Evolutionary conservation across 805 yeast genomes (phyloP).

Genomic region (Saturnispora zaruensis): DNA sequence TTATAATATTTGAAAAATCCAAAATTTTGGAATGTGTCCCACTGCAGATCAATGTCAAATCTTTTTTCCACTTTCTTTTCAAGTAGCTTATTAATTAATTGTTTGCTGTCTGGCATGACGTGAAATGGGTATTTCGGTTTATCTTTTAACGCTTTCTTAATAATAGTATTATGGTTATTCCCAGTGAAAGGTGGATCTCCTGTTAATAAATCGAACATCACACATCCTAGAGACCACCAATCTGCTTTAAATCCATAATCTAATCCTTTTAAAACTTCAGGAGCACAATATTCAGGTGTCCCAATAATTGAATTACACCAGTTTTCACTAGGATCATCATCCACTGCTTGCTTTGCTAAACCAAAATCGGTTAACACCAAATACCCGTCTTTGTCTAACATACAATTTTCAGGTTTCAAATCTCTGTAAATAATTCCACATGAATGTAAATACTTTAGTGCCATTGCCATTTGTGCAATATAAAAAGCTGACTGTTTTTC

Average conservation of each 20-base stretch:
- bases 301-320: conserved; percentile 57
- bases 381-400: conserved; percentile 67
- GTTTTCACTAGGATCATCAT: conserved; percentile 20
- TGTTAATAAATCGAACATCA: conserved; percentile 66
- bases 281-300: conserved; percentile 81
- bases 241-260: conserved; percentile 73
- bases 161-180: conserved; percentile 58
- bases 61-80: conserved; percentile 62
- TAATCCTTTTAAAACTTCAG: conserved; percentile 71
- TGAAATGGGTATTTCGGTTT: conserved; percentile 62
- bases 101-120: conserved; percentile 68
- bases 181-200: conserved; percentile 88
- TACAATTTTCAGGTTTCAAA: conserved; percentile 81
- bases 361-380: conserved; percentile 83
- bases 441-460: conserved; percentile 62
- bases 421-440: conserved; percentile 81
- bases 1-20: conserved; percentile 63
- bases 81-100: conserved; percentile 52
- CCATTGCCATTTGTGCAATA: conserved; percentile 72
- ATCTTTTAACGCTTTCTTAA: conserved; percentile 61
- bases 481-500: conserved; percentile 65
- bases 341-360: conserved; percentile 41
- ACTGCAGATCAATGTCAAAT: conserved; percentile 44
- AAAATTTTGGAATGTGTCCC: conserved; percentile 49
- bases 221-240: conserved; percentile 87